Conservation (phyloP, 2,329 filamentous ascomycete genomes). For the Dothistroma septosporum region DNA sequence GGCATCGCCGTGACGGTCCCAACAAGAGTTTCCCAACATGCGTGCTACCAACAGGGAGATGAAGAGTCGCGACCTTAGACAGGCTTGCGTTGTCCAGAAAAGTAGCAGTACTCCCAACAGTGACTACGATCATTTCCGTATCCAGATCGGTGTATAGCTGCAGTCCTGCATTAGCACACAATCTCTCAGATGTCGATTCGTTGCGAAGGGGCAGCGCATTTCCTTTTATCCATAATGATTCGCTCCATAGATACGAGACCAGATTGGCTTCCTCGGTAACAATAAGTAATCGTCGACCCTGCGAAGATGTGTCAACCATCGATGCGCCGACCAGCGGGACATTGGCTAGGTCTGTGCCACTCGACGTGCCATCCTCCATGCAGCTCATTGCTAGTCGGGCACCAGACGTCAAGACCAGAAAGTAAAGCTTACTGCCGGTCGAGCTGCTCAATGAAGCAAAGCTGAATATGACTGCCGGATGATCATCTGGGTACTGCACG, state of each 20-base stretch:
- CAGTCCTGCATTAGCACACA: slow-evolving; percentile 22
- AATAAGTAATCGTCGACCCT: slow-evolving; percentile 19
- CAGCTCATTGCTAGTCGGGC: slow-evolving; percentile 60
- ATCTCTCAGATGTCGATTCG: slow-evolving; percentile 12
- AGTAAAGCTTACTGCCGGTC: slow-evolving; percentile 35
- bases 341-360: slow-evolving; percentile 17
- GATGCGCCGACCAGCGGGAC: slow-evolving; percentile 27
- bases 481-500: slow-evolving; percentile 53
- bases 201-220: slow-evolving; percentile 13
- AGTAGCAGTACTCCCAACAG: slow-evolving; percentile 10
- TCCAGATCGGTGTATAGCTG: slow-evolving; percentile 22
- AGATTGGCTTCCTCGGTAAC: slow-evolving; percentile 27
- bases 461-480: slow-evolving; percentile 60
- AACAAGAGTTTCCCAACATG: slow-evolving; percentile 16
- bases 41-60: slow-evolving; percentile 8
- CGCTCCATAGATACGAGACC: slow-evolving; percentile 17
- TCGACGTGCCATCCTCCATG: slow-evolving; percentile 39
- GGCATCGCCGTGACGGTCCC: slow-evolving; percentile 42
- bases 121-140: slow-evolving; percentile 24
- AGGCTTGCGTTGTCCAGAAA: slow-evolving; percentile 25
- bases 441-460: slow-evolving; percentile 48
- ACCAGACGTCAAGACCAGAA: slow-evolving; percentile 62
- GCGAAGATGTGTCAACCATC: slow-evolving; percentile 15
- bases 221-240: slow-evolving; percentile 14
- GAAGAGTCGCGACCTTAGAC: slow-evolving; percentile 15